These are phyloP conservation scores for Trichoderma asperellum DNA, from an alignment of 2,329 filamentous ascomycete species.

Conservation along the genomic window DNA sequence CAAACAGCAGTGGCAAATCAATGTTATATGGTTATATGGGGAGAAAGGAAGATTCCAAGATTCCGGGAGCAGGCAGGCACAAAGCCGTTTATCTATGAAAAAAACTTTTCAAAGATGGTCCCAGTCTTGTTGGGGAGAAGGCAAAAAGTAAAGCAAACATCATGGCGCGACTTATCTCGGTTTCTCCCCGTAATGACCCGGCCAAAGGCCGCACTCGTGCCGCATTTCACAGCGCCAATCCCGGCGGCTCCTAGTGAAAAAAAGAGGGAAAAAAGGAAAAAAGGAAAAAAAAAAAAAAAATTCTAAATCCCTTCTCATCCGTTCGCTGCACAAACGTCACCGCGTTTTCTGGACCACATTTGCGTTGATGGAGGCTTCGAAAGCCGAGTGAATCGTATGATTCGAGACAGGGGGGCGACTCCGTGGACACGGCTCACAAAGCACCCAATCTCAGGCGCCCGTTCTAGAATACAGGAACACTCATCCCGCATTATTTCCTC, in stretches of 20 bases:
- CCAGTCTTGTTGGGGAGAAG: neutral
- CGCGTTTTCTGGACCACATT: neutral
- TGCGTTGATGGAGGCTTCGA: slow-evolving; percentile 4
- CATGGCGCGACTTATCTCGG: neutral
- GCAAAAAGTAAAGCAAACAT: neutral
- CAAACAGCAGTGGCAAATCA: neutral
- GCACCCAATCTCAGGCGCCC: neutral
- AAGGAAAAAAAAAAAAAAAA: neutral
- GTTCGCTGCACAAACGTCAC: slow-evolving; percentile 9
- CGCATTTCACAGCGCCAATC: slow-evolving; percentile 2
- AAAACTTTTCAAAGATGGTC: neutral
- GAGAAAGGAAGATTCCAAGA: slow-evolving; percentile 2
- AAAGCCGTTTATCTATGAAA: neutral
- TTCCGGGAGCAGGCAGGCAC: neutral
- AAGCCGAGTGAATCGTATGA: slow-evolving; percentile 20
- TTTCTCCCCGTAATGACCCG: slow-evolving; percentile 3
- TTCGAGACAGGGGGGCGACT: slow-evolving; percentile 5
- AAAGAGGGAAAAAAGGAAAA: neutral
- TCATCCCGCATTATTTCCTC: neutral
- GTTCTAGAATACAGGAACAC: slow-evolving; percentile 3
- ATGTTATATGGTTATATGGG: neutral
- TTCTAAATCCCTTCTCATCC: neutral
- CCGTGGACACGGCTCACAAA: neutral
- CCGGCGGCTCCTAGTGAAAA: neutral
- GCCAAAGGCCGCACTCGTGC: slow-evolving; percentile 13